Percentiles rank a stretch among this genome's conserved stretches.
Conservation (phyloP, 2,329 filamentous ascomycete species). For the Aspergillus fructus region DNA sequence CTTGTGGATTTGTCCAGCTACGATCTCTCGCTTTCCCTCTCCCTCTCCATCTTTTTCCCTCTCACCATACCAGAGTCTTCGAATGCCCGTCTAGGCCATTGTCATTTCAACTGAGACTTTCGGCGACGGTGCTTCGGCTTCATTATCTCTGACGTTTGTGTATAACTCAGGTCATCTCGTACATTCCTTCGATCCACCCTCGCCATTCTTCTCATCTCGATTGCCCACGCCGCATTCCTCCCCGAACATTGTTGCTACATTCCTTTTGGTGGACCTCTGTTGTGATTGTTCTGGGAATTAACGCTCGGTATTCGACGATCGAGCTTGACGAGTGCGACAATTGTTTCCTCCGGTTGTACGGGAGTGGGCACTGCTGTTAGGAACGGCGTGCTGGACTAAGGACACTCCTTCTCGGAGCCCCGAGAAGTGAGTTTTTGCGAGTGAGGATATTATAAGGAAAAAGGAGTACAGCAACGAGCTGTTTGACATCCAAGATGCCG, state of each 20-base stretch:
- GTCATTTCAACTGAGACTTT: slow-evolving; percentile 15
- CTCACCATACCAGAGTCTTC: slow-evolving; percentile 23
- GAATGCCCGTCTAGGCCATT: slow-evolving; percentile 18
- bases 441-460: slow-evolving; percentile 15
- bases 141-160: slow-evolving; percentile 25
- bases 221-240: slow-evolving; percentile 29
- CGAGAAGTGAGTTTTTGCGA: slow-evolving; percentile 39
- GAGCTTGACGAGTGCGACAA: background rate
- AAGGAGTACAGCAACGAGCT: background rate
- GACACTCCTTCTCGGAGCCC: slow-evolving; percentile 40
- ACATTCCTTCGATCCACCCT: slow-evolving; percentile 19
- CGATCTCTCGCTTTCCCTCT: slow-evolving; percentile 30
- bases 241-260: slow-evolving; percentile 10
- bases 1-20: slow-evolving; percentile 33
- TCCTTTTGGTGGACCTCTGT: background rate
- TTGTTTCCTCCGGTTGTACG: background rate
- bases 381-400: slow-evolving; percentile 10
- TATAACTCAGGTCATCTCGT: slow-evolving; percentile 19
- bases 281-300: background rate
- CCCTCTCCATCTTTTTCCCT: slow-evolving; percentile 24
- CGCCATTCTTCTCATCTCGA: slow-evolving; percentile 9
- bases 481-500: slow-evolving; percentile 27
- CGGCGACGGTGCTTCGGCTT: slow-evolving; percentile 8
- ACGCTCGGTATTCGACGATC: background rate
- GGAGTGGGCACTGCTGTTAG: background rate